Percentiles rank a stretch among this genome's conserved stretches.
These are phyloP conservation scores for Candida fluviatilis DNA, from an alignment of 805 yeast species.

Conservation along the genomic window DNA sequence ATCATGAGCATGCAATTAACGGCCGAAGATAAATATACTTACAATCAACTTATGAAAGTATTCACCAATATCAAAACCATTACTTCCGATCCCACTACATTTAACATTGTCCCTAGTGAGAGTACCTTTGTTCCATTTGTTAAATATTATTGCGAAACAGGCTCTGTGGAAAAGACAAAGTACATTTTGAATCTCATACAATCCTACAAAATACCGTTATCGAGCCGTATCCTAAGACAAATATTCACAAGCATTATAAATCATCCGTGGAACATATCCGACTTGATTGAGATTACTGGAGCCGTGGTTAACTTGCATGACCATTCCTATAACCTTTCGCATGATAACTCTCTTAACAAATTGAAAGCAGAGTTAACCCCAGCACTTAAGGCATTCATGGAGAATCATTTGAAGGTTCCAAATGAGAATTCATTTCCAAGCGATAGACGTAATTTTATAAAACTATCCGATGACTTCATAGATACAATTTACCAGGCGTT, in stretches of 20 bases:
- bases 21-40: conserved; percentile 16
- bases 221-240: conserved; percentile 24
- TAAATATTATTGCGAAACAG: conserved; percentile 10
- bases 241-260: conserved; percentile 16
- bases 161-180: conserved; percentile 10
- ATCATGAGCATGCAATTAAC: conserved; percentile 8
- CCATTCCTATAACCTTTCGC: conserved; percentile 5
- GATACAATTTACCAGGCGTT: conserved; percentile 11
- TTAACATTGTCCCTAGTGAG: conserved; percentile 19
- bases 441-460: conserved; percentile 15
- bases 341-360: conserved; percentile 7
- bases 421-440: conserved; percentile 5
- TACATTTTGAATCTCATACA: conserved; percentile 17
- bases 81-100: conserved; percentile 8
- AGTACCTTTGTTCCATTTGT: conserved; percentile 22
- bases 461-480: conserved; percentile 18
- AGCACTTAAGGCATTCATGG: conserved; percentile 12
- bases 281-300: conserved; percentile 10
- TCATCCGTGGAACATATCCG: conserved; percentile 6
- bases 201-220: conserved; percentile 24
- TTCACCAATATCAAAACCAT: conserved; percentile 14
- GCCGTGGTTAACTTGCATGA: conserved; percentile 15
- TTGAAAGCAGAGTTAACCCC: conserved; percentile 11
- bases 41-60: conserved; percentile 11
- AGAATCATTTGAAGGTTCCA: conserved; percentile 9